phyloP scores from a whole-genome alignment of 1,284 basidiomycete species.

The Amylostereum chailletii region DNA sequence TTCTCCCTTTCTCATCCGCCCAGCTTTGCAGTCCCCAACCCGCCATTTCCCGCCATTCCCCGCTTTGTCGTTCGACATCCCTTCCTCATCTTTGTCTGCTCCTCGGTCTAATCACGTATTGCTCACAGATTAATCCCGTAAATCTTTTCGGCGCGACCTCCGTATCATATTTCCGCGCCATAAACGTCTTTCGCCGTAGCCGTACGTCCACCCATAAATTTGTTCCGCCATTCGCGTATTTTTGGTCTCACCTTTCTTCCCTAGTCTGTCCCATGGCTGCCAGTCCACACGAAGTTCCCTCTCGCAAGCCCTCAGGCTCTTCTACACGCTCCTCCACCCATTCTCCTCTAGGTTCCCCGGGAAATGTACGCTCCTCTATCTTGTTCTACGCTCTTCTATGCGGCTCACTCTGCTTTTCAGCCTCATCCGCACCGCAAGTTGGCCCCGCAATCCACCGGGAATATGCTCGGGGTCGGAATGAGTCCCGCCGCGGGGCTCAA shows the following conservation, averaged over 20 bases:
- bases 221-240: background rate
- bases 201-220: background rate
- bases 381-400: conserved; percentile 6
- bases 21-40: background rate
- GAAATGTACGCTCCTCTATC: conserved; percentile 33
- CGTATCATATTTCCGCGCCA: too few species aligned
- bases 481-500: conserved; percentile 38
- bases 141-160: too few species aligned
- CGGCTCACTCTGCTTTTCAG: conserved; percentile 17
- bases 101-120: too few species aligned
- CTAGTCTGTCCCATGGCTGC: conserved; percentile 39
- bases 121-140: too few species aligned
- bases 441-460: conserved; percentile 27
- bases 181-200: too few species aligned
- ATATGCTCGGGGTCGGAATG: conserved; percentile 49
- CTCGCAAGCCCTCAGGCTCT: conserved; percentile 60
- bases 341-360: conserved; percentile 50
- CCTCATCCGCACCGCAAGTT: conserved; percentile 38
- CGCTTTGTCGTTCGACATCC: background rate
- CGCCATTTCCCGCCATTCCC: background rate
- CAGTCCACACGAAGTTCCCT: conserved; percentile 35
- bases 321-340: conserved; percentile 53
- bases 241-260: conserved; percentile 4
- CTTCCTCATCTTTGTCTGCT: too few species aligned
- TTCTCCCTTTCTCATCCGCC: background rate